Conservation (phyloP, 257 asterid genomes). For the Eustoma russellianum region DNA sequence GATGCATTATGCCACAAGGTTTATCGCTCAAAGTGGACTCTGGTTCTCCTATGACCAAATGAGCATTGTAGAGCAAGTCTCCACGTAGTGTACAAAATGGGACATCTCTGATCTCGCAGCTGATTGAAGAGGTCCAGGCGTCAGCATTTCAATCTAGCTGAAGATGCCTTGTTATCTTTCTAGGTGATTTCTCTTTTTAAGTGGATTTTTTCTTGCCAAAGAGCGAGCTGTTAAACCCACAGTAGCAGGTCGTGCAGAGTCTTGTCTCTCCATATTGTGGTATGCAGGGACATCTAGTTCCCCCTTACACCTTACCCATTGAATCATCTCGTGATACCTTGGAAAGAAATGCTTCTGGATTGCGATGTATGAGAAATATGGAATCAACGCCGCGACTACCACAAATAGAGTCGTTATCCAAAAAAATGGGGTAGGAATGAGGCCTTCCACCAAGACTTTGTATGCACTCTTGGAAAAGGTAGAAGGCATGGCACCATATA, state of each 20-base stretch:
- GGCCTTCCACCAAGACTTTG: constrained; percentile 58
- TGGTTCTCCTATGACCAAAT: too few relatives aligned
- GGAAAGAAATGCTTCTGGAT: constrained; percentile 41
- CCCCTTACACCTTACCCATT: constrained; percentile 80
- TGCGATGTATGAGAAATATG: constrained; percentile 44
- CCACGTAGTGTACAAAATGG: constrained; percentile 7
- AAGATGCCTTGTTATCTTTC: constrained; percentile 14
- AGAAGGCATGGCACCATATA: constrained; percentile 51
- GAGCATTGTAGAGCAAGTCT: constrained; percentile 4
- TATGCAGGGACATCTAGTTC: constrained; percentile 53
- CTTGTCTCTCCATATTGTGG: constrained; percentile 62
- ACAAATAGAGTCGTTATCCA: constrained; percentile 46
- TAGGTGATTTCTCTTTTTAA: constrained; percentile 19
- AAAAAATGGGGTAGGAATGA: constrained; percentile 61
- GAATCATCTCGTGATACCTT: constrained; percentile 77
- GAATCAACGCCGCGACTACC: constrained; percentile 29
- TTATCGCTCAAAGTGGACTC: too few relatives aligned
- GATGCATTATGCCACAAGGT: too few relatives aligned
- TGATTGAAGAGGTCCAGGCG: background rate
- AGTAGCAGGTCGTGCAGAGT: constrained; percentile 59
- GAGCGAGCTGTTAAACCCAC: constrained; percentile 96
- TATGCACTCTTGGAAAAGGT: constrained; percentile 51
- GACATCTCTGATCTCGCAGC: constrained; percentile 6
- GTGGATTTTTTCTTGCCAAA: constrained; percentile 55
- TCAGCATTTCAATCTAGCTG: background rate